These are phyloP conservation scores for Diplodia sapinea DNA, from an alignment of 2,329 filamentous ascomycete species.

Conservation along the genomic window DNA sequence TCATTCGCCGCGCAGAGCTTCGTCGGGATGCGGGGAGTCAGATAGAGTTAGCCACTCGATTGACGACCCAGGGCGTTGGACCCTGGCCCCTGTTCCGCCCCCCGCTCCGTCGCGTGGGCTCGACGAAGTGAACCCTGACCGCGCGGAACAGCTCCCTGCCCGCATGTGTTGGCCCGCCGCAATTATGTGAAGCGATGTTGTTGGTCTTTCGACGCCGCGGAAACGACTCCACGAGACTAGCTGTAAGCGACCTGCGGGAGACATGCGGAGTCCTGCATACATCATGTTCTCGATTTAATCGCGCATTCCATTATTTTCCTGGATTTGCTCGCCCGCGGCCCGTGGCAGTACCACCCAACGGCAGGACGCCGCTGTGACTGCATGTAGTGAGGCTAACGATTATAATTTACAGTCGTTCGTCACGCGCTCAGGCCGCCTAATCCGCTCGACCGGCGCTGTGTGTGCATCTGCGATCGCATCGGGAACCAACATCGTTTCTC, in stretches of 20 bases:
- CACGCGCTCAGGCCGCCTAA: not conserved
- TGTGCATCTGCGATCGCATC: not conserved
- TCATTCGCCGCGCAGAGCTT: not conserved
- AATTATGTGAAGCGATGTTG: not conserved
- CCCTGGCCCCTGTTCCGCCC: constrained; percentile 1
- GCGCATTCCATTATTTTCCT: constrained; percentile 16
- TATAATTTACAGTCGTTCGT: not conserved
- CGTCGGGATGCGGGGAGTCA: constrained; percentile 18
- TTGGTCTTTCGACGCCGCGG: not conserved
- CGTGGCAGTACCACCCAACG: no score
- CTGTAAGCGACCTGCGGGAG: constrained; percentile 17
- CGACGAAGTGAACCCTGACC: not conserved
- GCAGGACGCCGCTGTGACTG: no score
- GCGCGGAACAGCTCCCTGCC: not conserved
- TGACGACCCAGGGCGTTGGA: not conserved
- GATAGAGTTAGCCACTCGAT: constrained; percentile 28
- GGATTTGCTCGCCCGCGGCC: not conserved
- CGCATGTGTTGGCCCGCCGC: not conserved
- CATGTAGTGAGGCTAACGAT: no score
- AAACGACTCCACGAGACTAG: constrained; percentile 18
- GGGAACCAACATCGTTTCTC: not conserved
- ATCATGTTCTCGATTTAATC: not conserved
- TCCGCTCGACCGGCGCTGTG: not conserved
- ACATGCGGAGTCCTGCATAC: not conserved
- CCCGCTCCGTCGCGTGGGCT: not conserved